Base-by-base conservation (phyloP, 78 protist species). In the Dictyostelium firmibasis region DNA sequence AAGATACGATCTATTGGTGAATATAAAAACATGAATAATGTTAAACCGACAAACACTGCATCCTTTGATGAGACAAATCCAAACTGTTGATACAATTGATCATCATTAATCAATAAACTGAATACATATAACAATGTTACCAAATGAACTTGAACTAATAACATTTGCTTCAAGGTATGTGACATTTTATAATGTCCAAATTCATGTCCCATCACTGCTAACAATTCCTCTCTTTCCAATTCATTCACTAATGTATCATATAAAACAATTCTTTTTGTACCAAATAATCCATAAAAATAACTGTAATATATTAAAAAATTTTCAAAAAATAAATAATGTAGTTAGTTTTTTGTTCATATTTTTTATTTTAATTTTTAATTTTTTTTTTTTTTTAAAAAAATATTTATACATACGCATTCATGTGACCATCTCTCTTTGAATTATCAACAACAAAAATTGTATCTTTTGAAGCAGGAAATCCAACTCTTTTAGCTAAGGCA, bases 151-250 rank as follows among this genome's bases (percentile, higher is more conserved):
- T 84, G 91, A 31, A 29, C 60, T 2, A 96, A 9, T 47, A 60
- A 62, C 18, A 97, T 76, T 62, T 33, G 43, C 43, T 64, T 76
- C 57, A 62, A 74, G 14, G 93, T 93, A 91, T 97, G 98, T 47
- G 29, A 75, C 81, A 50, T 89, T 38, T 69, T 20, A 84, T 96
- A 91, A 84, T 98, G 99, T 14, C 98, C 98, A 20, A 98, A 67
- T 77, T 98, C 99, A 91, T 98, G 99, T 1, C 94, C 95, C 3
- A 98, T 35, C 2, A 97, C 96, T 36, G 97, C 96, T 44, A 87
- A 44, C 10, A 97, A 31, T 43, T 96, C 97, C 1, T 44, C 83
- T 16, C 44, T 57, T 1, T 43, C 47, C 33, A 96, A 69, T 44
- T 96, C 86, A 20, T 93, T 92, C 27, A 98, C 36, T 72, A 98